Evolutionary conservation across 345 rosid species (phyloP), one percentile per base, ranked within the genome.

Genomic region (Streptanthus diversifolius): DNA sequence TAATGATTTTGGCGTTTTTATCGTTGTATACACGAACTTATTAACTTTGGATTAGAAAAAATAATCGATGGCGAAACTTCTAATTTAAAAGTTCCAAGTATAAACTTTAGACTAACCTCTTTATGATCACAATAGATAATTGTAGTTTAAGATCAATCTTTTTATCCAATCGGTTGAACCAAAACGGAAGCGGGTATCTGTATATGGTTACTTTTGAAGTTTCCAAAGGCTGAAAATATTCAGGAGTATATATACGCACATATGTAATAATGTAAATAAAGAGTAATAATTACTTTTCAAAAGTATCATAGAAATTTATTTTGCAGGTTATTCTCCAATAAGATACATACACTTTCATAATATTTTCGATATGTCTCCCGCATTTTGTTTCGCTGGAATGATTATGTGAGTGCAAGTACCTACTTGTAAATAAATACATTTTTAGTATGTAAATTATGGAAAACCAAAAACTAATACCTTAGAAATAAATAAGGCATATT

Each of bases 161-260:
- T 24, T 15, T 11, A 21, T 43, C 59, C 58, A 45, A 14, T 41
- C 56, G 48, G 3, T 37, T 47, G 48, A 71, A 49, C 35, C 24
- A 68, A 68, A 40, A 35, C 18, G 57, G 55, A 60, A 51, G 55
- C 17, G 69, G 33, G 45, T 68, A 39, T 32, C 9, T 44, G 9
- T 36, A 37, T 47, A 37, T 57, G 53, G 61, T 66, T 66, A 74
- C 63, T 68, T 73, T 75, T 52, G 9, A 60, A 74, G 73, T 49
- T 67, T 49, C 45, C 67, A 48, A 58, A 35, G 51, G 58, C 36
- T 55, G 58, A 65, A 54, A 65, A 36, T 55, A 35, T 17, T 1
- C 27, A 47, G 37, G 14, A 24, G 25, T 47, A 17, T 24, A 17
- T 15, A 58, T 21, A 33, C 12, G 35, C 10, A 70, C 24, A 22